phyloP scores from a whole-genome alignment of 768 basidiomycete species.

The Pleurotus salmoneostramineus region DNA sequence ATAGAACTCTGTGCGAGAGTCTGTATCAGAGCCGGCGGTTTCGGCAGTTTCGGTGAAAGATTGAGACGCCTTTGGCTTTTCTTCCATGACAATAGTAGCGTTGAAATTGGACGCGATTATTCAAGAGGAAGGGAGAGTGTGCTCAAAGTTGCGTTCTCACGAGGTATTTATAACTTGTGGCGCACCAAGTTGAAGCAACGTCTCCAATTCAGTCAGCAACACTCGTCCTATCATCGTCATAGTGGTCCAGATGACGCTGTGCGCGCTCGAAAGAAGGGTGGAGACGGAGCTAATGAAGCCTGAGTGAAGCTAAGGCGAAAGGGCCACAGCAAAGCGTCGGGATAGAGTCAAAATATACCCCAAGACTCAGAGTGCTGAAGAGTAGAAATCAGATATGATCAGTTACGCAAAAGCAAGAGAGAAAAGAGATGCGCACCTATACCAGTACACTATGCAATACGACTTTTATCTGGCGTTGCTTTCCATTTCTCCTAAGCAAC shows the following conservation, averaged over 20 bases:
- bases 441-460: background rate
- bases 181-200: background rate
- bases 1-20: constrained; percentile 33
- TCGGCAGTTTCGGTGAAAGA: background rate
- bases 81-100: background rate
- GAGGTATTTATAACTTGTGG: background rate
- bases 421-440: background rate
- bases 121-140: background rate
- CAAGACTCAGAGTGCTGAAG: no score
- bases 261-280: no score
- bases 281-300: no score
- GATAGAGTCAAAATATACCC: no score
- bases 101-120: background rate
- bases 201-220: background rate
- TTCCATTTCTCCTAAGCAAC: constrained; percentile 79
- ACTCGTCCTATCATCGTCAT: no score
- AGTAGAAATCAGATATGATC: no score
- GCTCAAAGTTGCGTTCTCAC: background rate
- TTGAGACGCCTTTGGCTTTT: background rate
- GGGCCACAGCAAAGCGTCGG: no score
- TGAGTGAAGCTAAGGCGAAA: no score
- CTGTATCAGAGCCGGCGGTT: constrained; percentile 5
- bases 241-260: no score
- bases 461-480: constrained; percentile 50
- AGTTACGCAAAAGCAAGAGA: background rate